These are phyloP conservation scores for Xylaria polymorpha DNA, from an alignment of 2,329 filamentous ascomycete species.

Conservation along the genomic window DNA sequence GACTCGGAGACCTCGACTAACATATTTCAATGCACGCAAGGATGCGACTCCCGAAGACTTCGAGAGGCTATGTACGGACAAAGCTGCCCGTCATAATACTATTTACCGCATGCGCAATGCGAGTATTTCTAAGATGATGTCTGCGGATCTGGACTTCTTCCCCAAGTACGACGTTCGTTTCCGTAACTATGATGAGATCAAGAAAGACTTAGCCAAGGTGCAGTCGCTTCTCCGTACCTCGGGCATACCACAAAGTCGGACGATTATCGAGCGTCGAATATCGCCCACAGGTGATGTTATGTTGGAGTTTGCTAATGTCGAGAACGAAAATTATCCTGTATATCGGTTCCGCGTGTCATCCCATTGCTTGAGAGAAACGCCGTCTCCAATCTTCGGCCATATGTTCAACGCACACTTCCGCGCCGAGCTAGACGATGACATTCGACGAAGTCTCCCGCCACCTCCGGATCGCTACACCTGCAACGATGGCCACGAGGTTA, in stretches of 20 bases:
- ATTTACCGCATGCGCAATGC: constrained; percentile 61
- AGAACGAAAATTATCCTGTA: constrained; percentile 53
- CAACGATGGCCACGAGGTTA: constrained; percentile 56
- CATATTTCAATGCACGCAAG: constrained; percentile 43
- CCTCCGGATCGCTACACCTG: constrained; percentile 51
- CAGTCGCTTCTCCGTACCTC: constrained; percentile 57
- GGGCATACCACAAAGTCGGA: constrained; percentile 54
- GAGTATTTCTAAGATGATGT: constrained; percentile 57
- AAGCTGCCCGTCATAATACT: constrained; percentile 55
- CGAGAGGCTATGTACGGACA: constrained; percentile 57
- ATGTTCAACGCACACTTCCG: constrained; percentile 55
- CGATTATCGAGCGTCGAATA: constrained; percentile 58
- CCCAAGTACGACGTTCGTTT: constrained; percentile 60
- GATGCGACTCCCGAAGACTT: constrained; percentile 58
- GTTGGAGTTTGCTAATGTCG: constrained; percentile 62
- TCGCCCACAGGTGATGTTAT: constrained; percentile 61
- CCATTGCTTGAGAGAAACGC: constrained; percentile 60
- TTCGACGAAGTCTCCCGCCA: constrained; percentile 49
- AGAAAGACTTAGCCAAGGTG: constrained; percentile 56
- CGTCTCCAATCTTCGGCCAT: constrained; percentile 62
- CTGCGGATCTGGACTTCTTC: constrained; percentile 59
- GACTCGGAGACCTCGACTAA: no score
- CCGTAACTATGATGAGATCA: constrained; percentile 59
- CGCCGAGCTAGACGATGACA: constrained; percentile 49
- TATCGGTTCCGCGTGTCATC: constrained; percentile 65